Conservation (phyloP, 805 yeast species). For the Tetrapisispora namnaoensis region DNA sequence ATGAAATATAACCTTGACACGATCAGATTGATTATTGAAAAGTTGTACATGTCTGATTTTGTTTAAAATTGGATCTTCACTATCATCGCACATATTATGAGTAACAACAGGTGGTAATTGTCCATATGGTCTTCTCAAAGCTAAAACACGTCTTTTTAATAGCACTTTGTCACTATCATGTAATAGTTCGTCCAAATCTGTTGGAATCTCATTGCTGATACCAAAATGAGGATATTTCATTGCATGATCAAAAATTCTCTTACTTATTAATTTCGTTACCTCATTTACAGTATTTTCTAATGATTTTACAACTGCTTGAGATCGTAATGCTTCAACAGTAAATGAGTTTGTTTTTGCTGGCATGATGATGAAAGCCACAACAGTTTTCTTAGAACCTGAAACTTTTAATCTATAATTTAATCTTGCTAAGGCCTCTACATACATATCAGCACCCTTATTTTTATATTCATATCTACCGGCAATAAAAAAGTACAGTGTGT, state of each 20-base stretch:
- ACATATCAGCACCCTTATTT: slow-evolving; percentile 94
- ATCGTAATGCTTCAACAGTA: slow-evolving; percentile 90
- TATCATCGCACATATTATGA: slow-evolving; percentile 91
- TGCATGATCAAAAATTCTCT: slow-evolving; percentile 82
- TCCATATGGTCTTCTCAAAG: slow-evolving; percentile 63
- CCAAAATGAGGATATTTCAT: slow-evolving; percentile 47
- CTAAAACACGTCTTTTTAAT: slow-evolving; percentile 85
- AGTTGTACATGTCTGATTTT: slow-evolving; percentile 87
- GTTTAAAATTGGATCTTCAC: slow-evolving; percentile 80
- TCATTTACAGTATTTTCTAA: slow-evolving; percentile 82
- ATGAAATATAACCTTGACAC: slow-evolving; percentile 93
- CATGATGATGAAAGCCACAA: slow-evolving; percentile 96
- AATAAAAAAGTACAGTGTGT: slow-evolving; percentile 88
- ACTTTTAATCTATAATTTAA: slow-evolving; percentile 80
- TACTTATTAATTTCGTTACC: slow-evolving; percentile 78
- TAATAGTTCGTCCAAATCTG: slow-evolving; percentile 70
- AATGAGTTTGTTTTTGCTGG: slow-evolving; percentile 92
- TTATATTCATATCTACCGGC: slow-evolving; percentile 96
- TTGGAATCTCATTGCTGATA: slow-evolving; percentile 57
- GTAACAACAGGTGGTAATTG: slow-evolving; percentile 92
- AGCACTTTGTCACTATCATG: slow-evolving; percentile 82
- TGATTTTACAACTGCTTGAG: slow-evolving; percentile 92
- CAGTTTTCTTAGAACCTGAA: slow-evolving; percentile 76
- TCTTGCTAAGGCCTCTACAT: slow-evolving; percentile 85
- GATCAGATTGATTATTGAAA: slow-evolving; percentile 80